Base-by-base conservation (phyloP, 2,329 filamentous ascomycete genomes). In the Coniochaeta hoffmannii region DNA sequence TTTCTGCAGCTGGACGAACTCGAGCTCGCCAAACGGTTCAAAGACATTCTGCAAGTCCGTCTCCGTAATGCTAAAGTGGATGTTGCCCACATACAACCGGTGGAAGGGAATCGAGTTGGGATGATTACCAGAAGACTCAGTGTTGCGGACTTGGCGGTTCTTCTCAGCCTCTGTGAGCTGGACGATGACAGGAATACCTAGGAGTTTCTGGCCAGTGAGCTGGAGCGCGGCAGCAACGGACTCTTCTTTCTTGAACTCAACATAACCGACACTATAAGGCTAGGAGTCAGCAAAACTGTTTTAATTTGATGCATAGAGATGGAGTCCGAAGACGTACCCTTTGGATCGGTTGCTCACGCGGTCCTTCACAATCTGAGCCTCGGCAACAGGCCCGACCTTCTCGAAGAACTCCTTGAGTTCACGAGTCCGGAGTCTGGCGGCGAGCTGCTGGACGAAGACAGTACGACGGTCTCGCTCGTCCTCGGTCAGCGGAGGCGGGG, bases 101-200 rank as follows among this genome's bases (percentile, higher is more conserved):
- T 99, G 94, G 78, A 97, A 97, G 24, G 94, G 94, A 57, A 96
- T 87, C 59, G 89, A 88, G 69, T 92, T 92, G 58, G 88, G 86
- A 63, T 90, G 83, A 57, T 80, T 85, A 62, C 81, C 80, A 52
- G 79, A 73, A 53, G 81, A 76, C 64, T 94, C 89, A 53, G 89
- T 83, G 61, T 83, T 93, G 63, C 93, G 90, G 61, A 91, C 90
- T 78, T 96, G 93, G 65, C 94, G 91, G 70, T 99, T 99, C 80
- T 99, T 99, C 74, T 99, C 95, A 70, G 94, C 95, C 80, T 99
- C 94, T 66, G 94, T 97, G 71, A 96, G 86, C 75, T 97, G 93
- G 55, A 93, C 95, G 67, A 99, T 99, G 71, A 99, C 95, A 57
- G 94, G 94, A 63, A 99, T 97, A 80, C 91, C 92, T 87, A 96